phyloP scores from a whole-genome alignment of 2,329 filamentous ascomycete genomes.

The Cladobotryum mycophilum region DNA sequence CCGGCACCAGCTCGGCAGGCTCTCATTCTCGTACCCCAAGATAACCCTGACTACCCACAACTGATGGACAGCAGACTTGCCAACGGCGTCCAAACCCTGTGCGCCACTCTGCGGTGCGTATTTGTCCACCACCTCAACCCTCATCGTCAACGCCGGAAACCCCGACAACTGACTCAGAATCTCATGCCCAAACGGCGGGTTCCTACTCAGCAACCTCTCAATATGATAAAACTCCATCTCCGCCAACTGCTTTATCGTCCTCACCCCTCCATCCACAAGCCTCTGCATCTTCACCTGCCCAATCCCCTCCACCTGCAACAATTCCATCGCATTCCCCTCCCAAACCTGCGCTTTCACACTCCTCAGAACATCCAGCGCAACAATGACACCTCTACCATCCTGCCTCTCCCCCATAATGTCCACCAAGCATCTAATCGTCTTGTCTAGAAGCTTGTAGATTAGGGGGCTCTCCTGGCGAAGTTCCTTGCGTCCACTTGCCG shows the following conservation, averaged over 20 bases:
- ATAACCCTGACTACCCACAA: conserved; percentile 51
- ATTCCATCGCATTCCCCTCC: conserved; percentile 75
- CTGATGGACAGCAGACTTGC: conserved; percentile 3
- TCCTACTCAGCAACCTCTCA: conserved; percentile 68
- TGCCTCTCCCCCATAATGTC: conserved; percentile 31
- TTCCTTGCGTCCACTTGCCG: conserved; percentile 24
- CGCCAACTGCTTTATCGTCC: conserved; percentile 64
- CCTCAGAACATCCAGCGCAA: conserved; percentile 70
- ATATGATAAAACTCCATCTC: conserved; percentile 62
- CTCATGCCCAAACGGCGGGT: conserved; percentile 75
- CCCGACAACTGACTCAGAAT: conserved; percentile 56
- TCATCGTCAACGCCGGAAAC: conserved; percentile 58
- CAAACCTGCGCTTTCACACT: conserved; percentile 69
- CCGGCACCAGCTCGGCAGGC: conserved; percentile 55
- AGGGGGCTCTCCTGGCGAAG: conserved; percentile 25
- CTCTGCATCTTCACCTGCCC: conserved; percentile 71
- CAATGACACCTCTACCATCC: conserved; percentile 62
- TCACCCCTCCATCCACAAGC: conserved; percentile 64
- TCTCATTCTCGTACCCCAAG: conserved; percentile 65
- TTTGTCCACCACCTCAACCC: conserved; percentile 27
- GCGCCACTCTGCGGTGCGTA: neutral
- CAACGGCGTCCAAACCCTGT: conserved; percentile 23
- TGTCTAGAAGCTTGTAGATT: conserved; percentile 30
- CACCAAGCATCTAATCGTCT: conserved; percentile 30
- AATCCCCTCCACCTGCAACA: conserved; percentile 76